phyloP scores from a whole-genome alignment of 257 asterid species.

The Ehretia macrophylla region DNA sequence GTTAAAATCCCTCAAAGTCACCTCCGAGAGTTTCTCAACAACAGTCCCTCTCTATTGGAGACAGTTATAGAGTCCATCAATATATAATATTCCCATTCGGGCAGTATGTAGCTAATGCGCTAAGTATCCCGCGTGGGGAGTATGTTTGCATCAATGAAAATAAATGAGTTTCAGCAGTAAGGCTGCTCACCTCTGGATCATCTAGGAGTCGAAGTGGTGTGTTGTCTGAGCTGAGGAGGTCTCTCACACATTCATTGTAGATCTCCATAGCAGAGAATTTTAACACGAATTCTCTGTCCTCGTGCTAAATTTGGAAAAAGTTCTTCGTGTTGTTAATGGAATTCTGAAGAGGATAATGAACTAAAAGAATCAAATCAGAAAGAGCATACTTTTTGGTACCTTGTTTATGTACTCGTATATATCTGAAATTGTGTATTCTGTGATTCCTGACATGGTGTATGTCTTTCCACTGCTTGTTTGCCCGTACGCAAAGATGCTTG shows the following conservation, averaged over 20 bases:
- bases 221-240: constrained; percentile 60
- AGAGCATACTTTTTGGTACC: constrained; percentile 20
- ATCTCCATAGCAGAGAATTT: constrained; percentile 97
- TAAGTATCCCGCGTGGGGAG: too few relatives aligned
- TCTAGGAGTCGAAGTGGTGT: constrained; percentile 81
- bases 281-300: constrained; percentile 42
- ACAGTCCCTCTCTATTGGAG: constrained; percentile 69
- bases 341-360: neutral
- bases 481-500: constrained; percentile 68
- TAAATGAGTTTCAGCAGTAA: neutral
- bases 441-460: constrained; percentile 58
- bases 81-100: neutral
- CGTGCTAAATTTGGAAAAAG: constrained; percentile 22
- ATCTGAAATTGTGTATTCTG: constrained; percentile 42
- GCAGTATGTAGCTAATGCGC: too few relatives aligned
- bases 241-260: constrained; percentile 86
- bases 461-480: constrained; percentile 77
- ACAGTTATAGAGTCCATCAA: constrained; percentile 3
- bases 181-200: constrained; percentile 72
- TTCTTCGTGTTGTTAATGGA: neutral
- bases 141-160: neutral
- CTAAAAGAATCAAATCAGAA: neutral
- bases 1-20: constrained; percentile 42
- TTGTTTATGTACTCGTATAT: constrained; percentile 37
- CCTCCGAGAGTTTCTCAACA: constrained; percentile 79